Evolutionary conservation across 2,329 filamentous ascomycete species (phyloP), one percentile per base, ranked within the genome.

Genomic region (Atkinsonella texensis): DNA sequence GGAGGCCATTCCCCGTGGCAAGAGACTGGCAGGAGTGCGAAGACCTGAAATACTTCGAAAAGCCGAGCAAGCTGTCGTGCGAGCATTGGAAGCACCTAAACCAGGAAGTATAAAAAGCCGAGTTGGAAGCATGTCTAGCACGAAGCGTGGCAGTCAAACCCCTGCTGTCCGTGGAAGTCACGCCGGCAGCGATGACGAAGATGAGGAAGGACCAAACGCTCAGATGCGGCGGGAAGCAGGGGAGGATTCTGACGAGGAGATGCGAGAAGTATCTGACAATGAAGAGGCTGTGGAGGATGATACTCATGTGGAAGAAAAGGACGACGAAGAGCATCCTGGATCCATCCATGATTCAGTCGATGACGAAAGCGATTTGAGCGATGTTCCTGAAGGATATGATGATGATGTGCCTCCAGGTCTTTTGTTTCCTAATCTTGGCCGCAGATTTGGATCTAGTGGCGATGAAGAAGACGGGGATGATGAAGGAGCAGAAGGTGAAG

Each of bases 341-440:
- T 87, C 79, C 53, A 67, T 82, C 8, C 78, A 83, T 54, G 81
- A 84, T 54, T 83, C 77, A 41, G 82, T 79, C 0, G 82, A 85
- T 55, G 81, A 84, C 51, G 83, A 86, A 63, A 85, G 81, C 60
- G 83, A 85, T 55, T 69, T 86, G 0, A 85, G 81, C 49, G 83
- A 86, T 54, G 76, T 82, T 4, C 72, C 80, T 28, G 67, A 75
- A 4, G 76, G 75, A 41, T 79, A 79, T 52, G 76, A 82, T 49
- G 76, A 80, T 44, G 75, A 81, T 41, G 73, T 75, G 32, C 76
- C 76, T 1, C 69, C 73, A 1, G 71, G 71, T 12, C 59, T 81
- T 31, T 65, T 80, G 65, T 79, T 80, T 50, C 75, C 76, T 0
- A 75, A 75, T 52, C 58, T 79, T 17, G 61, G 54, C 42, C 63